Evolutionary conservation across 1,284 basidiomycete species (phyloP).

Genomic region (Violaceomyces palustris): DNA sequence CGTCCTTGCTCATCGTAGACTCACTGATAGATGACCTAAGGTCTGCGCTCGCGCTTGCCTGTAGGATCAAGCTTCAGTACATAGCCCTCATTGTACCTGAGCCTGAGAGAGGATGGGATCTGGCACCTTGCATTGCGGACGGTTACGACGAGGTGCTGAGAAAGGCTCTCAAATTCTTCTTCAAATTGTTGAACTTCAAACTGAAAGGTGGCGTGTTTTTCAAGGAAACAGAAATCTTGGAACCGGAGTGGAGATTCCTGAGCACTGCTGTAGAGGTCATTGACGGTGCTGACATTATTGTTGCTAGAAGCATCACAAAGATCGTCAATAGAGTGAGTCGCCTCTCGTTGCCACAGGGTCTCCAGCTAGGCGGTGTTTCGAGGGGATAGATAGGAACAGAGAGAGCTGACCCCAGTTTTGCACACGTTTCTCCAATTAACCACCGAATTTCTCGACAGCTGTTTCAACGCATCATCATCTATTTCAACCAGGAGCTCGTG

Average conservation of each 20-base stretch:
- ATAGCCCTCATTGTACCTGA: constrained; percentile 79
- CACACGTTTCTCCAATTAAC: not conserved
- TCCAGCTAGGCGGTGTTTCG: no score
- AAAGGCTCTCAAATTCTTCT: constrained; percentile 83
- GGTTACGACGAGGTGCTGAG: constrained; percentile 87
- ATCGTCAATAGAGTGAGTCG: constrained; percentile 48
- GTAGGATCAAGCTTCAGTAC: constrained; percentile 90
- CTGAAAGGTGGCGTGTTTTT: constrained; percentile 93
- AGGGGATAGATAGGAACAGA: not conserved
- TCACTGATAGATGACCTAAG: constrained; percentile 93
- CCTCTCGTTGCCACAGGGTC: no score
- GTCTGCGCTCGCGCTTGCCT: constrained; percentile 84
- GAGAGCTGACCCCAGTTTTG: not conserved
- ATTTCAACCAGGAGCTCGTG: constrained; percentile 87
- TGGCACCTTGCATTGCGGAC: constrained; percentile 78
- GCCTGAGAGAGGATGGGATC: constrained; percentile 76
- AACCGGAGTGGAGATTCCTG: constrained; percentile 92
- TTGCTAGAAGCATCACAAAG: constrained; percentile 60
- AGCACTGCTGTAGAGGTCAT: constrained; percentile 87
- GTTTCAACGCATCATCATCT: constrained; percentile 72
- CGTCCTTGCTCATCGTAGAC: constrained; percentile 78
- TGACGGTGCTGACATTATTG: constrained; percentile 79
- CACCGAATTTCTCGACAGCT: no score
- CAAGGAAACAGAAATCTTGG: constrained; percentile 94
- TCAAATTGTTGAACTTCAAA: constrained; percentile 90